These are phyloP conservation scores for Vanrija pseudolonga DNA, from an alignment of 1,284 basidiomycete species.

Conservation along the genomic window DNA sequence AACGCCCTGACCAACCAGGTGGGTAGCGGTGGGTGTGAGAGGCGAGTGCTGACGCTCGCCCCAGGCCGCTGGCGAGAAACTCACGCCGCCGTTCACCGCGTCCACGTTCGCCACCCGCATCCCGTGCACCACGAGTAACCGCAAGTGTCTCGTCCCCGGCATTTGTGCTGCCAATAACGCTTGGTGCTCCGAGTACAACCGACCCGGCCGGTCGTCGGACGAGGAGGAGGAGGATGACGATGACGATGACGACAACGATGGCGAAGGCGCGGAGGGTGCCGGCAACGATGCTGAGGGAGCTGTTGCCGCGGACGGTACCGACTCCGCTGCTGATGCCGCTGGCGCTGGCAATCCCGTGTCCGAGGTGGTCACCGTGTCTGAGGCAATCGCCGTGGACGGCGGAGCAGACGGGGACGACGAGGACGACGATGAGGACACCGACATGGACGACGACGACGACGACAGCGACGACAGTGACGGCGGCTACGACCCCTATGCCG, in stretches of 20 bases:
- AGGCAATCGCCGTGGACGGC: not conserved
- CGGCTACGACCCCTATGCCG: too few species aligned
- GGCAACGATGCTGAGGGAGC: too few species aligned
- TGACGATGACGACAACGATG: not conserved
- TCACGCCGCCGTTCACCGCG: not conserved
- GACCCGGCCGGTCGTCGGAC: not conserved
- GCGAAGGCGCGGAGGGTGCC: too few species aligned
- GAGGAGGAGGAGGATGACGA: not conserved
- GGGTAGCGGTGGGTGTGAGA: not conserved
- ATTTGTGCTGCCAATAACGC: not conserved
- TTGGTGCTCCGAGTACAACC: constrained; percentile 3
- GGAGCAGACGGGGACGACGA: not conserved
- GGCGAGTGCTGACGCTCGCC: not conserved
- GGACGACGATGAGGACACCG: not conserved
- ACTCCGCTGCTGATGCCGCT: too few species aligned
- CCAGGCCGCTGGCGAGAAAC: not conserved
- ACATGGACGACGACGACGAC: not conserved
- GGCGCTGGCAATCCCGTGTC: too few species aligned
- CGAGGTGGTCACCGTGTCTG: too few species aligned
- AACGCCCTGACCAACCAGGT: too few species aligned
- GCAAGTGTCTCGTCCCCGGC: constrained; percentile 1
- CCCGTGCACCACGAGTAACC: not conserved
- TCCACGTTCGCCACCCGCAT: not conserved
- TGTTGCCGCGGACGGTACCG: too few species aligned
- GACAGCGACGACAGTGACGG: not conserved